phyloP scores from a whole-genome alignment of 148 eudicot species.

The Oxyria digyna region DNA sequence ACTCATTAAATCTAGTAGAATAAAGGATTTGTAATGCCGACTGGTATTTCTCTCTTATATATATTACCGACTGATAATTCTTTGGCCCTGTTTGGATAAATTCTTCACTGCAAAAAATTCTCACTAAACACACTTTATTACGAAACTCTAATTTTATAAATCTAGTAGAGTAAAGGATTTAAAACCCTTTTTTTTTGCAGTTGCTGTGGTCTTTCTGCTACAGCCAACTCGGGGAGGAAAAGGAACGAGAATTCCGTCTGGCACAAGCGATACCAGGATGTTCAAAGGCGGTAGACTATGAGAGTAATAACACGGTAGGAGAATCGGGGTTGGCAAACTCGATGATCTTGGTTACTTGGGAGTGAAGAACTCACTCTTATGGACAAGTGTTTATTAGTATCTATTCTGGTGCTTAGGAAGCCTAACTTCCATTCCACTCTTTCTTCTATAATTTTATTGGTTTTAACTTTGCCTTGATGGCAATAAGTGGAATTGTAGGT shows the following conservation, averaged over 20 bases:
- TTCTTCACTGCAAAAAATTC: too few relatives aligned
- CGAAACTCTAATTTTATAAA: too few relatives aligned
- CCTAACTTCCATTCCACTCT: neutral
- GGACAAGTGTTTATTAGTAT: neutral
- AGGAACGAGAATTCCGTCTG: slow-evolving; percentile 26
- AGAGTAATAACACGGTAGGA: slow-evolving; percentile 26
- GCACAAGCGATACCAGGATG: slow-evolving; percentile 60
- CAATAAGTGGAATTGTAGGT: neutral
- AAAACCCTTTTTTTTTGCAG: too few relatives aligned
- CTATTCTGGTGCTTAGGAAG: neutral
- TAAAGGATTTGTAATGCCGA: too few relatives aligned
- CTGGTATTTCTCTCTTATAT: too few relatives aligned
- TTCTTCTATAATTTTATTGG: neutral
- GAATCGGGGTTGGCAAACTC: slow-evolving; percentile 57
- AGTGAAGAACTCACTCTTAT: slow-evolving; percentile 13
- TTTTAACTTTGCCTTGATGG: neutral
- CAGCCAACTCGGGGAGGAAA: slow-evolving; percentile 31
- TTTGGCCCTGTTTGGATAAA: too few relatives aligned
- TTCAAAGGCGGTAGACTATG: slow-evolving; percentile 33
- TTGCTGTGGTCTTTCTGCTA: slow-evolving; percentile 63
- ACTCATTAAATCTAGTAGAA: neutral
- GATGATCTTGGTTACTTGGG: slow-evolving; percentile 57
- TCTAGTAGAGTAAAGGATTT: too few relatives aligned
- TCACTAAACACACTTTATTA: too few relatives aligned
- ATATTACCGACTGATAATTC: too few relatives aligned